Evolutionary conservation across 2,329 filamentous ascomycete species (phyloP), one percentile per base, ranked within the genome.

Genomic region (Diaporthe vexans): DNA sequence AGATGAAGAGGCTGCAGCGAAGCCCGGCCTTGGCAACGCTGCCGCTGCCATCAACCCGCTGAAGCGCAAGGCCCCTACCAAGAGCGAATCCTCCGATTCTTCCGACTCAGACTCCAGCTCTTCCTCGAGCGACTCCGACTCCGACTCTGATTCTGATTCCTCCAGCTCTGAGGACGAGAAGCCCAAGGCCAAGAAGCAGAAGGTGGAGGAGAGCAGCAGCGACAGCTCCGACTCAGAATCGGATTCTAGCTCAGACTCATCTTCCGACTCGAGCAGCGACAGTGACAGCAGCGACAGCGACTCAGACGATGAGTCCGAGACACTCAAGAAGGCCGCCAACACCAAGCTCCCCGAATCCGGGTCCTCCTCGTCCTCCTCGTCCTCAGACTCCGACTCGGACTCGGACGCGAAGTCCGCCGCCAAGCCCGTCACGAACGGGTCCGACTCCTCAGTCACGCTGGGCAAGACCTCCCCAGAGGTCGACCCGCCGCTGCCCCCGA

Each of bases 1-100:
- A 21, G 76, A 78, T 29, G 78, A 80, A 75, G 46, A 67, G 76
- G 72, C 76, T 51, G 68, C 78, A n/a, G 73, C 78, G 21, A 81
- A 80, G 71, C 29, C 75, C 10, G 65, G 77, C 10, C 76, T 73
- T 8, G 59, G 77, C 74, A 72, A 75, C 51, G 72, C 76, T 75
- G 72, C 76, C 75, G 76, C 76, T 75, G 72, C 76, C 75, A 76
- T 78, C 68, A 88, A 88, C 40, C 83, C 83, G 2, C 79, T 89
- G 74, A 92, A 93, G 79, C 86, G 90, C 51, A 89, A 91, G 84
- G 89, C 89, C 10, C 76, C 79, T 33, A 81, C 83, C 7, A 80
- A 82, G 57, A 83, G 81, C 79, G 81, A 82, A 76, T 86, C 83
- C 74, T 85, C 84, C 46, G 80, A 77, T 10, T 80, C 79, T 40